These are phyloP conservation scores for Thalassiosira delicatula DNA, from an alignment of 352 stramenopile species.

Conservation along the genomic window DNA sequence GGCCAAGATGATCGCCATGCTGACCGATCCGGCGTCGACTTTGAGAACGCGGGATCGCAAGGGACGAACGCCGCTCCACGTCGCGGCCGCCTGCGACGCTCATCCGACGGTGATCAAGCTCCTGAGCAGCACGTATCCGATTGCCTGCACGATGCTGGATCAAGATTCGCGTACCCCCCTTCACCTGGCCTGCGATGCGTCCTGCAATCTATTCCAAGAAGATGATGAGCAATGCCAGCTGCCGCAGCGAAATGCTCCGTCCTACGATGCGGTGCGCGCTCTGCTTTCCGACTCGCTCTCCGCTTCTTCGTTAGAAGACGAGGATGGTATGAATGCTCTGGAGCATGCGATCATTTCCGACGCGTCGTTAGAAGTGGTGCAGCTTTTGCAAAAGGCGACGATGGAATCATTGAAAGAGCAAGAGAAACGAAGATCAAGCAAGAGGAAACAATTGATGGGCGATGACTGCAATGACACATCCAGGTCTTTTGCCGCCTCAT, in stretches of 20 bases:
- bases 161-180: constrained; percentile 60
- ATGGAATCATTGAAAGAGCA: no score
- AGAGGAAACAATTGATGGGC: no score
- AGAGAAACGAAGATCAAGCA: no score
- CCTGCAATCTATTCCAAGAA: constrained; percentile 41
- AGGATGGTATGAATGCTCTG: constrained; percentile 38
- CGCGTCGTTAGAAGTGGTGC: constrained; percentile 13
- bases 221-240: not conserved
- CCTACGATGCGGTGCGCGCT: not conserved
- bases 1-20: not conserved
- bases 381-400: constrained; percentile 22
- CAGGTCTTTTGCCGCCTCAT: no score
- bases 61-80: not conserved
- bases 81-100: not conserved
- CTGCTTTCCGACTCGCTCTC: constrained; percentile 7
- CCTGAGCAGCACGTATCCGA: not conserved
- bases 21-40: not conserved
- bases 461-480: no score
- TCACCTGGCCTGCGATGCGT: constrained; percentile 58
- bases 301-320: constrained; percentile 39
- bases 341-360: constrained; percentile 47
- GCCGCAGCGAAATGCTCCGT: no score
- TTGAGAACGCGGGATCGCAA: not conserved
- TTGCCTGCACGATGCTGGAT: constrained; percentile 48
- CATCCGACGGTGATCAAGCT: not conserved